A percentile compares a stretch with the other conserved stretches of the same genome.
These are phyloP conservation scores for Asterochloris sp. DNA, from an alignment of 139 green algal genomes.

Conservation along the genomic window DNA sequence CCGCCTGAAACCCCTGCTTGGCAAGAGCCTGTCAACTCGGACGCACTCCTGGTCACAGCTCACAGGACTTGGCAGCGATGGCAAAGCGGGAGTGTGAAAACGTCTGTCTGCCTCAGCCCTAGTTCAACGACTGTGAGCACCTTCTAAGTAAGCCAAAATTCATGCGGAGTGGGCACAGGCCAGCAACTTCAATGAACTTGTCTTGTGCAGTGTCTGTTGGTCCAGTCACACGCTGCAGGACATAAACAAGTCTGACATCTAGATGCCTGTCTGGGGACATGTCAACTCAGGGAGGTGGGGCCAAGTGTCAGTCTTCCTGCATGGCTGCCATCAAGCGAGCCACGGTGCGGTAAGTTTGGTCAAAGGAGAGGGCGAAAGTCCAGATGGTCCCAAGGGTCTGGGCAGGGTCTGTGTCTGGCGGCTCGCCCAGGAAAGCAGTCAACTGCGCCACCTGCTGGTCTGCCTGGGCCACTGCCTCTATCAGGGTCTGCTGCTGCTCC, in stretches of 20 bases:
- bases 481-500: not conserved
- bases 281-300: no score
- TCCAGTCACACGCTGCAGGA: no score
- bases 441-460: slow-evolving; percentile 10
- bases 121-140: no score
- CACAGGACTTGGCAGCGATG: not conserved
- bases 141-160: no score
- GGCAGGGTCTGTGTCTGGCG: slow-evolving; percentile 9
- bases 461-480: not conserved
- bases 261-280: no score
- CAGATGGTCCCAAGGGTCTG: slow-evolving; percentile 9
- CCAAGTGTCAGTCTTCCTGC: no score
- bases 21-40: slow-evolving; percentile 3
- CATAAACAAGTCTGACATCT: no score
- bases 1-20: not conserved
- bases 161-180: no score
- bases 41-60: slow-evolving; percentile 16
- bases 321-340: not conserved
- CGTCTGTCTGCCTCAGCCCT: not conserved
- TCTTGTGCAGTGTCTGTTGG: no score
- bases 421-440: slow-evolving; percentile 6
- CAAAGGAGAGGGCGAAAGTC: slow-evolving; percentile 15
- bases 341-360: slow-evolving; percentile 10
- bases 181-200: no score
- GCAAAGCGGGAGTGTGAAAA: slow-evolving; percentile 7